Base-by-base conservation (phyloP, 2,329 filamentous ascomycete genomes). In the Metarhizium guizhouense region DNA sequence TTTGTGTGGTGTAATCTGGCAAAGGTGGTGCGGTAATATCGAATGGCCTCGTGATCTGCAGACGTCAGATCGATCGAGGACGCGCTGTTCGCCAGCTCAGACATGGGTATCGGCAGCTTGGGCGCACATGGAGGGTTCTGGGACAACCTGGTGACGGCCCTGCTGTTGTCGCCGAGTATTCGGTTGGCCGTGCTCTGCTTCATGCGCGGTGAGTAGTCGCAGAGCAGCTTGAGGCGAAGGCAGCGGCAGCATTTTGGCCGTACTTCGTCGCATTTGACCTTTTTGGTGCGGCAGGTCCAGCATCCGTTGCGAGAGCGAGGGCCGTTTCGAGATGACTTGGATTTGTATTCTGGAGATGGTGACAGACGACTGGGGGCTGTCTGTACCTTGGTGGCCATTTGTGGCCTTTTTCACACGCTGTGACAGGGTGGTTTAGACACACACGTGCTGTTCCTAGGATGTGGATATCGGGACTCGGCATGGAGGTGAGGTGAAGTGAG, bases 1-100 rank as follows among this genome's bases (percentile, higher is more conserved):
- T 71, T 72, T 36, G 69, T 71, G 54, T 72, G 69, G 32, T 71
- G 63, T 18, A 64, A 56, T 48, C 62, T 64, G n/a, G 68, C 66
- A 54, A 70, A 70, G 2, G 62, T 65, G 6, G 69, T 70, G 10
- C 70, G 67, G 53, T 70, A 72, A 54, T 69, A 68, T 14, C 62
- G 64, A 13, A 72, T 70, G 2, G 70, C 67, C 53, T 71, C 68
- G 50, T 70, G 66, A 36, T 71, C 70, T 6, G 62, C 57, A 6
- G 60, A 62, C 18, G 60, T 64, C 11, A 71, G 60, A 16, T 62
- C 57, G 11, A 68, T 43, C 13, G 65, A 62, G 36, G 55, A 63
- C 8, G 60, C 60, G 42, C 60, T 61, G n/a, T 38, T 51, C 14
- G n/a, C 6, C 1, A 36, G 34, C 18, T 36, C 47, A 13, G 47